These are phyloP conservation scores for Sporothrix protearum DNA, from an alignment of 2,329 filamentous ascomycete genomes.

Conservation along the genomic window DNA sequence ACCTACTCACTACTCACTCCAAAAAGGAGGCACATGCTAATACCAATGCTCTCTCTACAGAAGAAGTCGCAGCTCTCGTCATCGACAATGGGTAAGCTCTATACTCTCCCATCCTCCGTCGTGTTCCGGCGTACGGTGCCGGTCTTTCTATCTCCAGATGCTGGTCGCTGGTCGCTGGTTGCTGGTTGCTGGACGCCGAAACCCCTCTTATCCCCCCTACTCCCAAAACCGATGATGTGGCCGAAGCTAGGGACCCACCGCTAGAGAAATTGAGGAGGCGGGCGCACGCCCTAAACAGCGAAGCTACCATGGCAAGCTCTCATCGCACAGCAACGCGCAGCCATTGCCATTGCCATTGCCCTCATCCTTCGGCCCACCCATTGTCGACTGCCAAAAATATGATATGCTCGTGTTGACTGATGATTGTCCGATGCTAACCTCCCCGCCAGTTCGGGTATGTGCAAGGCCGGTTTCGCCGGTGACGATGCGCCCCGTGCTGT, in stretches of 20 bases:
- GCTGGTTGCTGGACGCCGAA: too few relatives aligned
- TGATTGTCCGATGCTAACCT: conserved; percentile 37
- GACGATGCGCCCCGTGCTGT: conserved; percentile 99
- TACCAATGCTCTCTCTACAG: conserved; percentile 51
- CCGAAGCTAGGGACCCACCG: conserved; percentile 24
- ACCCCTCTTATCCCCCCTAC: conserved; percentile 16
- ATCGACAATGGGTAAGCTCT: conserved; percentile 99
- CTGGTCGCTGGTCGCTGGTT: too few relatives aligned
- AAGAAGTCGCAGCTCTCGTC: conserved; percentile 99
- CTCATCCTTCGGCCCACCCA: conserved; percentile 1
- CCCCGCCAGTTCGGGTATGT: conserved; percentile 94
- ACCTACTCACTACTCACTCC: neutral
- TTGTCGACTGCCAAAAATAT: neutral
- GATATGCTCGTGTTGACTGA: neutral
- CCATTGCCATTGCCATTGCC: neutral
- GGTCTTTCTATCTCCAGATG: neutral
- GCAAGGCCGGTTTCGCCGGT: conserved; percentile 99
- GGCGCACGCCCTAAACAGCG: neutral
- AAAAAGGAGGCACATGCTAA: conserved; percentile 19
- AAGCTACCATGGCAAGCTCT: neutral
- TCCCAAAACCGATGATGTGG: conserved; percentile 25
- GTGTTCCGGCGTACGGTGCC: neutral
- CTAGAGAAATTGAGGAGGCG: conserved; percentile 17
- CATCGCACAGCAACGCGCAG: neutral
- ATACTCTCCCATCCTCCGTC: neutral